phyloP scores from a whole-genome alignment of 768 basidiomycete genomes.

The Rhodotorula paludigena region DNA sequence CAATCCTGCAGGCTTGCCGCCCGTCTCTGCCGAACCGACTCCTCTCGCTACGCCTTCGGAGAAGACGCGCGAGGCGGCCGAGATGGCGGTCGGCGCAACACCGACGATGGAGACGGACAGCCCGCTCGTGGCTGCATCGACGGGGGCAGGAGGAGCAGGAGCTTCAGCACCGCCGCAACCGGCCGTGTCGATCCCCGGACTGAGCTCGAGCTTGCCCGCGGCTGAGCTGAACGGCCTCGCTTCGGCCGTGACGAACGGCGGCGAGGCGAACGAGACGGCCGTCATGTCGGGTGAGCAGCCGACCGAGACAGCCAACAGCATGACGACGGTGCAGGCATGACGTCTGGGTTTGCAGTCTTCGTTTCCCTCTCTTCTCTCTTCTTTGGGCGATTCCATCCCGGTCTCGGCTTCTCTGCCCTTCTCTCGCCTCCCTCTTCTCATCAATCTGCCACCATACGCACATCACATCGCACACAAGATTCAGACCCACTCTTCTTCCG shows the following conservation, averaged over 20 bases:
- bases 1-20: not conserved
- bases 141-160: not conserved
- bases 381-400: too few species aligned
- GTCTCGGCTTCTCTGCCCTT: too few species aligned
- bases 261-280: constrained; percentile 21
- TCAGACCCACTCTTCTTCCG: too few species aligned
- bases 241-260: constrained; percentile 25
- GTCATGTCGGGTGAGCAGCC: constrained; percentile 32
- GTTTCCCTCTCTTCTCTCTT: not conserved
- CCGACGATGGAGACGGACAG: too few species aligned
- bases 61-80: constrained; percentile 12
- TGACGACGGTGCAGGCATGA: not conserved
- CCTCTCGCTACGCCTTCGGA: constrained; percentile 3
- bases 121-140: too few species aligned
- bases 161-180: not conserved
- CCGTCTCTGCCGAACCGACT: not conserved
- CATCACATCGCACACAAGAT: too few species aligned
- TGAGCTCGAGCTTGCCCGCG: constrained; percentile 16
- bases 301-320: not conserved
- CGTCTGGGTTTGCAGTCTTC: not conserved
- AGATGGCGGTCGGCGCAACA: not conserved
- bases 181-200: constrained; percentile 12
- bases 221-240: constrained; percentile 23
- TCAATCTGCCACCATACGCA: too few species aligned
- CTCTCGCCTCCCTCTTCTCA: too few species aligned